Conservation (phyloP, 2,329 filamentous ascomycete species). For the Neurospora crassa region DNA sequence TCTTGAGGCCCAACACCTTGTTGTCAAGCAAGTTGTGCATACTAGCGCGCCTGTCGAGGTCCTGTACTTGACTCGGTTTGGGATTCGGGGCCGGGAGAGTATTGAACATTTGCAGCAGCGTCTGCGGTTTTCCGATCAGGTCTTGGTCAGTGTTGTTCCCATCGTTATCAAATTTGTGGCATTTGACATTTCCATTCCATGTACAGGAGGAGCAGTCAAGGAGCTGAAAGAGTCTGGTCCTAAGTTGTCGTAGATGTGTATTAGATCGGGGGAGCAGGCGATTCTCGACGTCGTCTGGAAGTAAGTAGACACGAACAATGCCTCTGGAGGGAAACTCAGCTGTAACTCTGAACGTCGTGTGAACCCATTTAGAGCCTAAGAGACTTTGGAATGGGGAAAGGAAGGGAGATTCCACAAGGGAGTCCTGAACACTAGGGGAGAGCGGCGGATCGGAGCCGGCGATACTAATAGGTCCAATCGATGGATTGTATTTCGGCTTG, state of each 20-base stretch:
- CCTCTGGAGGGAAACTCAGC: conserved; percentile 14
- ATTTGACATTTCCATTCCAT: conserved; percentile 43
- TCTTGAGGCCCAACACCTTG: conserved; percentile 47
- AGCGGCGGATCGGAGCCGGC: conserved; percentile 1
- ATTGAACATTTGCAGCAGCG: conserved; percentile 65
- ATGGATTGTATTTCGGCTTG: background rate
- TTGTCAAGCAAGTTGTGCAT: conserved; percentile 47
- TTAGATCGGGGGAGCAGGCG: conserved; percentile 40
- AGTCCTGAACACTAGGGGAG: conserved; percentile 8
- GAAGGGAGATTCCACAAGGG: conserved; percentile 7
- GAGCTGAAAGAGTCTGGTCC: conserved; percentile 37
- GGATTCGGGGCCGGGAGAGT: conserved; percentile 59
- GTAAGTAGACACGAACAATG: conserved; percentile 47
- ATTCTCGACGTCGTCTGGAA: conserved; percentile 56
- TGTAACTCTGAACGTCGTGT: conserved; percentile 28
- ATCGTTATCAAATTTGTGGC: conserved; percentile 29
- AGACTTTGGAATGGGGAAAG: conserved; percentile 18
- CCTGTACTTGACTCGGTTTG: conserved; percentile 34
- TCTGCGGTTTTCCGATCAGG: conserved; percentile 22
- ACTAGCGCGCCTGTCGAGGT: conserved; percentile 40
- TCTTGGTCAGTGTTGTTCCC: conserved; percentile 24
- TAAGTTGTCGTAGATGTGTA: conserved; percentile 31
- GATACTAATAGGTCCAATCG: background rate
- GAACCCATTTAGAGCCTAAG: conserved; percentile 31
- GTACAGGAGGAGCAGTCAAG: conserved; percentile 45